Base-by-base conservation (phyloP, 257 asterid species). In the Solanum commersonii region DNA sequence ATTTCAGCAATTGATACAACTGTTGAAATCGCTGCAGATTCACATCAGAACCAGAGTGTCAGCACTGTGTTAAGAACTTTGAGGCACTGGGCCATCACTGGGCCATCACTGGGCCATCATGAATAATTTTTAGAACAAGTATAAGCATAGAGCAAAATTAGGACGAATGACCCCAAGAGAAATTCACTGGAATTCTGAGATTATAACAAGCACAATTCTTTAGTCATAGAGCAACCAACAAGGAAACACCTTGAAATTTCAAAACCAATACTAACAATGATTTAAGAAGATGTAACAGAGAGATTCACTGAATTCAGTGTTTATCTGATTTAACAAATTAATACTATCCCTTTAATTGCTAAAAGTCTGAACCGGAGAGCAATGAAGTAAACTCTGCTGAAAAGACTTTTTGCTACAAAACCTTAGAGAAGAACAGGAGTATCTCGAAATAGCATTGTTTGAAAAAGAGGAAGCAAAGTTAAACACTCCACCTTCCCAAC, bases 1-100 rank as follows among this genome's bases (percentile, higher is more conserved):
- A 96, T 96, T 91, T 96, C 98, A 35, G 99, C 98, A 34, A 96
- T 83, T 49, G 97, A 93, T 88, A 95, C 98, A 78, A 93, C 99
- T 23, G 98, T 95, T 68, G 98, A 94, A 85, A 95, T 96, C 33
- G 99, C 99, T 96, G 93, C 88, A 91, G 76, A 42, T 84, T 71
- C 88, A 91, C 22, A 88, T 40, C 16, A 87, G 35, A 73, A 83
- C 22, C 16, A 74, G 31, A 74, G 56, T 76, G 56, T 76, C 83
- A 76, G 83, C 11, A 76, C 20, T 1, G 11, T 76, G 22, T 37
- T 76, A 76, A 22, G 31, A n/a, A 20, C 29, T 73, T 74, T 76
- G 3, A 76, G 14, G 52, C 33, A 76, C 0, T 22, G 20, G 83
- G 33, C 33, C 22, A 37, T 76, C 84, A 77, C n/a, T n/a, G n/a